Base-by-base conservation (phyloP, 805 yeast species). In the Wickerhamia fluorescens region DNA sequence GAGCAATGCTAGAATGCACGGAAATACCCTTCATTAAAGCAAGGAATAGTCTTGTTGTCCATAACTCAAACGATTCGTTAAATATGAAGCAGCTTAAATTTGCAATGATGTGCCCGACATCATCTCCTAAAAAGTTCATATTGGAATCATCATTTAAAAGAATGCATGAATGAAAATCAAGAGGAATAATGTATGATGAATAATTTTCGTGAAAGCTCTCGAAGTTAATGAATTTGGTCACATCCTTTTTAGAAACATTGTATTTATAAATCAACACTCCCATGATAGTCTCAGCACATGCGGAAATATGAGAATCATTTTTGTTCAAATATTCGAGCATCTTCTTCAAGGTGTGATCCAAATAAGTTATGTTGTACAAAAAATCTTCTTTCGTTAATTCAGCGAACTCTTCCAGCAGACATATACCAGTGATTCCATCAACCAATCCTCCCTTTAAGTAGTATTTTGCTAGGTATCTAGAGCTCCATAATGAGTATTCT, bases 241-340 rank as follows among this genome's bases (percentile, higher is more conserved):
- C 33, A 16, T 47, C 52, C 10, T 11, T 30, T 7, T 18, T 35
- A 8, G 28, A 42, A 20, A 30, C 25, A n/a, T 41, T 35, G 30
- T 44, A 49, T 16, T 49, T 53, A 33, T 50, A 39, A 2, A 66
- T 35, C 11, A 68, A 42, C 7, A 51, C 59, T 2, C 75, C 73
- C 6, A 66, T 23, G 5, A 66, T 42, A 4, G 61, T 36, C 22
- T 71, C 73, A 24, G 66, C 50, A 28, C 58, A 44, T 4, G 49
- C 48, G 4, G 38, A 34, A 16, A 38, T 50, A 7, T 42, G 40
- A 3, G 41, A n/a, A 20, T 49, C 31, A 1, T 41, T 37, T 1
- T 28, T 19, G 1, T 41, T 35, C 8, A 45, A 30, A 7, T 35
- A 31, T 0, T 38, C 31, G 0, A 51, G 14, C 19, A 70, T 39